These are phyloP conservation scores for Amaranthus palmeri DNA, from an alignment of 148 eudicot species.

Conservation along the genomic window DNA sequence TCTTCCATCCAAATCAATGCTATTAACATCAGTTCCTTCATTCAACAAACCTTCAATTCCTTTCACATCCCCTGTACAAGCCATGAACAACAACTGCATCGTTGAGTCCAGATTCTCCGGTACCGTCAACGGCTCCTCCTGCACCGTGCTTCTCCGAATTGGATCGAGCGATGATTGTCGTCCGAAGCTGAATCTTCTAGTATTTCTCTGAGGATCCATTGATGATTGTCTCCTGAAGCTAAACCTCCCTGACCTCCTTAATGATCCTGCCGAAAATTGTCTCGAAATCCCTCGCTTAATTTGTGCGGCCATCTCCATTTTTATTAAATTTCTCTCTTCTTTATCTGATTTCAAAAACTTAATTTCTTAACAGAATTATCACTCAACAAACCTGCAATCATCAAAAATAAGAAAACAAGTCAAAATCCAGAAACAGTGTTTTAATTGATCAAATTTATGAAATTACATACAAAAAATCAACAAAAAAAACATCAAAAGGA, in stretches of 20 bases:
- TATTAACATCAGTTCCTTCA: conserved; percentile 83
- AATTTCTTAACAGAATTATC: not conserved
- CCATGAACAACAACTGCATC: conserved; percentile 82
- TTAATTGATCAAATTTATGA: not conserved
- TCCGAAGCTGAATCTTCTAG: conserved; percentile 78
- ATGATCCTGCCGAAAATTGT: conserved; percentile 81
- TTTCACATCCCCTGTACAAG: conserved; percentile 63
- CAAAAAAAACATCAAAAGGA: not conserved
- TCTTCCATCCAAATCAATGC: conserved; percentile 92
- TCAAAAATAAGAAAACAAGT: not conserved
- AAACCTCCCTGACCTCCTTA: conserved; percentile 46
- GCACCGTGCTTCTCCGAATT: conserved; percentile 37
- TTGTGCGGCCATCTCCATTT: conserved; percentile 58
- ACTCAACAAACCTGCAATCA: not conserved
- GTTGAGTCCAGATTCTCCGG: conserved; percentile 88
- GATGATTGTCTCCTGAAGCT: conserved; percentile 82
- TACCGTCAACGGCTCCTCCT: conserved; percentile 49
- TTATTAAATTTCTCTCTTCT: not conserved
- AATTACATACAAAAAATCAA: not conserved
- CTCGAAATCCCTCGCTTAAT: conserved; percentile 86
- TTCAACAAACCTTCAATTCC: conserved; percentile 69
- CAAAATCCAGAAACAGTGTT: not conserved
- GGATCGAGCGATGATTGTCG: conserved; percentile 96
- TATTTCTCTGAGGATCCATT: conserved; percentile 63
- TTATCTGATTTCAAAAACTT: not conserved